Evolutionary conservation across 2,329 filamentous ascomycete species (phyloP), one percentile per base, ranked within the genome.

Genomic region (Annulohypoxylon truncatum): DNA sequence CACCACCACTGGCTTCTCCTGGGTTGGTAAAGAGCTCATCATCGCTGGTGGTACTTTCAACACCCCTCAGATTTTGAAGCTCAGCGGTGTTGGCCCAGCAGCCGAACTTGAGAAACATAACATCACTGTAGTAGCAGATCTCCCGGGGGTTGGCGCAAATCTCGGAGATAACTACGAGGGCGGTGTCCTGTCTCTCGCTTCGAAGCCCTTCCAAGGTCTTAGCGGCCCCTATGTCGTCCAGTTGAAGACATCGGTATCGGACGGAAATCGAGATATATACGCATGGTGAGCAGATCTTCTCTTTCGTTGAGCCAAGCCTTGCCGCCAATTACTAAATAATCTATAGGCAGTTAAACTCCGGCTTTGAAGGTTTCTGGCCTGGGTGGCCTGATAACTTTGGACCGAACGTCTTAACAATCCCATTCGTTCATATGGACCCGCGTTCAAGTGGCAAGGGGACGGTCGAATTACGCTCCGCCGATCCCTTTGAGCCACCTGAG

Each of bases 401-500:
- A 0, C 31, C 52, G 48, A 67, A 73, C 22, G 74, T 72, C 2
- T 31, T 80, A 76, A 75, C 74, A 4, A 46, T 68, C 26, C 40
- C 76, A 13, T 81, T 82, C 20, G 79, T 89, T n/a, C 88, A 89
- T 74, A 82, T 84, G 5, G 85, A 87, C 72, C 79, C 85, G 0
- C 82, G 83, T 53, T 79, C 74, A 0, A 84, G 83, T 26, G n/a
- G 83, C 31, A 22, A 22, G 4, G 90, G 90, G 1, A 84, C 82
- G 0, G 89, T 93, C 4, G 83, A 76, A 0, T 83, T 93, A 2
- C 81, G 81, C 20, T 90, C 87, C 0, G 79, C 84, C 0, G 85
- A 92, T 72, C 90, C 90, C 0, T 84, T 87, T 0, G 89, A 91
- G 54, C 79, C 83, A 3, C 90, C 90, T 0, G 78, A 85, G 6